Base-by-base conservation (phyloP, 2,329 filamentous ascomycete species). In the Huntiella decipiens region DNA sequence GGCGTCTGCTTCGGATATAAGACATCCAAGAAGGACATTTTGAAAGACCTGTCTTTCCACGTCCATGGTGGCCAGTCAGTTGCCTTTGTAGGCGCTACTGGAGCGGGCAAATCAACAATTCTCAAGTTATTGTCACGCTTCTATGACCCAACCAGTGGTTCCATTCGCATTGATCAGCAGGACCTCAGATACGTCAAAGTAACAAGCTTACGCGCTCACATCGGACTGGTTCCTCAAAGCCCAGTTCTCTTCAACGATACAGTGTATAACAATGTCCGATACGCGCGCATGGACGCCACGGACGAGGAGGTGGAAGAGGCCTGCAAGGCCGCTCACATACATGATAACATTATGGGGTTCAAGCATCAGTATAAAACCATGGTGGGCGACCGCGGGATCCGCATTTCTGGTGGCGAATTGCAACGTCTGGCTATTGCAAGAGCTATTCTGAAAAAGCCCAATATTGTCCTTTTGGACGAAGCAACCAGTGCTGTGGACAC, bases 401-500 rank as follows among this genome's bases (percentile, higher is more conserved):
- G 75, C 62, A 60, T 81, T 2, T 80, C 76, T 3, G 77, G 77
- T 1, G 77, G 77, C 17, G 76, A 81, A 55, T 60, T 79, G 4
- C 77, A 81, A 54, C 70, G 77, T 40, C 68, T 80, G 22, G 76
- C 77, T 4, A 80, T 80, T 55, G 77, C 77, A 5, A 73, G 82
- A 19, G 79, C 82, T 1, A 70, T 88, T 41, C 63, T 87, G 52
- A 82, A 83, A 59, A 70, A 73, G 49, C 81, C 82, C 0, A 76
- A 82, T 47, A 77, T 87, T 50, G 74, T 88, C 7, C 68, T 88
- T 35, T 68, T 88, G 1, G 82, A 88, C 52, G 82, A 87, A 58
- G 78, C 82, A 1, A 86, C 84, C 3, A 84, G 79, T 34, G 77
- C 82, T 5, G 77, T 88, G 48, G 77, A 84, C 50, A 78, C 77